phyloP scores from a whole-genome alignment of 2,329 filamentous ascomycete species.

The Massarina eburnea region DNA sequence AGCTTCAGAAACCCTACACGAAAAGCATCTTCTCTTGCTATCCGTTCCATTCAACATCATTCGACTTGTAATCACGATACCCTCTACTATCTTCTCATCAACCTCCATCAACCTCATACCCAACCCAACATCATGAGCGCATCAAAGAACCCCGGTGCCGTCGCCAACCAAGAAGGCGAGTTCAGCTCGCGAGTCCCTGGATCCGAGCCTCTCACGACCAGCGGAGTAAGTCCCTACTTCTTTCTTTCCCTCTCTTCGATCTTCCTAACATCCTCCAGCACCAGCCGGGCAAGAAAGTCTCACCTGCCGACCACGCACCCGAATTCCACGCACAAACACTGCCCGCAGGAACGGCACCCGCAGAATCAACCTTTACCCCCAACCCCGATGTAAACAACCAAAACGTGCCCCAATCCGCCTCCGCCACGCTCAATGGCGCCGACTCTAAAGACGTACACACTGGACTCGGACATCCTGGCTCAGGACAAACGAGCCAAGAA shows the following conservation, averaged over 20 bases:
- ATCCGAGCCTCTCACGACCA: slow-evolving; percentile 53
- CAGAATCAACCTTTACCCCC: slow-evolving; percentile 47
- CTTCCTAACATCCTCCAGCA: slow-evolving; percentile 51
- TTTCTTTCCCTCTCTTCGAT: neutral
- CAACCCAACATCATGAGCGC: slow-evolving; percentile 44
- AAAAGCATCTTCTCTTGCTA: neutral
- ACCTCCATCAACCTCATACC: neutral
- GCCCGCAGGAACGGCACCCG: slow-evolving; percentile 64
- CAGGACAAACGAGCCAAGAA: slow-evolving; percentile 52
- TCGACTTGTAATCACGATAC: too few species aligned
- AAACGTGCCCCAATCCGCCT: slow-evolving; percentile 44
- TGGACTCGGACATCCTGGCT: slow-evolving; percentile 54
- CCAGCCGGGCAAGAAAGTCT: slow-evolving; percentile 60
- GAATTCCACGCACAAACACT: slow-evolving; percentile 66
- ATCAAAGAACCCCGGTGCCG: slow-evolving; percentile 52
- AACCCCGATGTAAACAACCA: slow-evolving; percentile 48
- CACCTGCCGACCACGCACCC: slow-evolving; percentile 57
- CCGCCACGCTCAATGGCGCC: slow-evolving; percentile 51
- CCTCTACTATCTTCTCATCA: neutral
- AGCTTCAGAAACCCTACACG: neutral
- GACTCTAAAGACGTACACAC: slow-evolving; percentile 56
- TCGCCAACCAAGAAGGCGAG: slow-evolving; percentile 51
- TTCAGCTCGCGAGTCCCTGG: slow-evolving; percentile 56
- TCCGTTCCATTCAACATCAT: too few species aligned
- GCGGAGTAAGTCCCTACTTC: slow-evolving; percentile 1